Base-by-base conservation (phyloP, 2,329 filamentous ascomycete species). In the Albifimbria verrucaria region DNA sequence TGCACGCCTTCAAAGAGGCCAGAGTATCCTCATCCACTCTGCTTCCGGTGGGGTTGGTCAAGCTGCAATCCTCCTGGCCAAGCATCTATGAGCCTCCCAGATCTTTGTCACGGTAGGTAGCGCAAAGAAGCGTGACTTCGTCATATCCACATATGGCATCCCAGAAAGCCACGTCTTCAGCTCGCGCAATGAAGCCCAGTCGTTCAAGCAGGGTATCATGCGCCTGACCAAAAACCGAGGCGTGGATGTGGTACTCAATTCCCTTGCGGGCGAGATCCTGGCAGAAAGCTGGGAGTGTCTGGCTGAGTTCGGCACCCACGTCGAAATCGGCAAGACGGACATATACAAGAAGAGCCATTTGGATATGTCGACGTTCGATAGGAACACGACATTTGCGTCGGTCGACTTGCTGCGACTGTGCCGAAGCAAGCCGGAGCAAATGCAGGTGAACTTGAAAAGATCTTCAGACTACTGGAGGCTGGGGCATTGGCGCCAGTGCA, bases 241-340 rank as follows among this genome's bases (percentile, higher is more conserved):
- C 21, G 60, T 68, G 17, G 61, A 65, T 21, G 52, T 66, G 3
- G 63, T 68, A 0, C 57, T 73, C 1, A 71, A 69, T 48, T 68
- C 67, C 5, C 57, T 70, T 2, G 57, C 64, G 1, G 68, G 68
- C 1, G 50, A 43, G 41, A 12, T n/a, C 2, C 41, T 43, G 10
- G n/a, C 10, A 5, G 41, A 43, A 10, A 43, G 41, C n/a, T 9
- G 18, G 10, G 41, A 43, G n/a, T 43, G 41, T n/a, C n/a, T 43
- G 3, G 10, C 10, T 2, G 22, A 10, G 10, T 18, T 43, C 4
- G 41, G 41, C 2, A 43, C n/a, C n/a, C 22, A 18, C 41, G 22
- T 43, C 2, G 41, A 43, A n/a, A 17, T 43, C 9, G n/a, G 41
- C 10, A 43, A 43, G 41, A 43, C n/a, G 18, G 41, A 43, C 10